These are phyloP conservation scores for Discostella stelligeroides DNA, from an alignment of 108 stramenopile genomes.

Conservation along the genomic window DNA sequence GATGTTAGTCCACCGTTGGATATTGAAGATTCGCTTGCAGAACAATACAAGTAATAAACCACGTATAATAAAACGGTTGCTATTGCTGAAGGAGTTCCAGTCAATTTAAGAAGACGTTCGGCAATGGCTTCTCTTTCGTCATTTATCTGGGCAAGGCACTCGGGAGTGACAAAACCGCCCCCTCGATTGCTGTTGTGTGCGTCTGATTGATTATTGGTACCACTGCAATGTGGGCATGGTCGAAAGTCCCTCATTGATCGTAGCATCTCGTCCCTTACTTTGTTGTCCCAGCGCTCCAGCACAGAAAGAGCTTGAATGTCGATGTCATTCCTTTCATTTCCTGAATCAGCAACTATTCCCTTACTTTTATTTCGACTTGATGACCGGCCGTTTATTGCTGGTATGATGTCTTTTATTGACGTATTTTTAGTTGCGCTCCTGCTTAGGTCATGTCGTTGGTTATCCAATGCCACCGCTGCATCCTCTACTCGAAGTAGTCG, in stretches of 20 bases:
- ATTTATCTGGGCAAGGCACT: slow-evolving; percentile 61
- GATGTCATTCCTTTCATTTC: slow-evolving; percentile 17
- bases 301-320: slow-evolving; percentile 24
- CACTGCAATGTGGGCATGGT: slow-evolving; percentile 60
- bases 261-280: slow-evolving; percentile 58
- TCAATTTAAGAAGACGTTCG: slow-evolving; percentile 15
- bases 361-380: not conserved
- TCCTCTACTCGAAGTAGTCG: slow-evolving; percentile 53
- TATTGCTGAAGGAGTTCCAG: slow-evolving; percentile 14
- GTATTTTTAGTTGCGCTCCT: no score
- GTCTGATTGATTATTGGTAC: slow-evolving; percentile 4
- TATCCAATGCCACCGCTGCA: slow-evolving; percentile 56
- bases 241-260: slow-evolving; percentile 63
- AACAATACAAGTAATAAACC: slow-evolving; percentile 25
- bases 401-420: not conserved
- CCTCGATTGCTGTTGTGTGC: slow-evolving; percentile 26
- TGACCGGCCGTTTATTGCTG: not conserved
- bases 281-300: slow-evolving; percentile 53
- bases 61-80: slow-evolving; percentile 19
- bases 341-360: slow-evolving; percentile 13
- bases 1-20: slow-evolving; percentile 9
- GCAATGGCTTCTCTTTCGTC: slow-evolving; percentile 55
- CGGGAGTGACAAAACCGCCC: slow-evolving; percentile 70
- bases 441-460: not conserved
- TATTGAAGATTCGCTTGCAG: slow-evolving; percentile 14